A percentile compares a stretch with the other conserved stretches of the same genome.
Conservation (phyloP, 306 rosid genomes). For the Quercus engelmannii region DNA sequence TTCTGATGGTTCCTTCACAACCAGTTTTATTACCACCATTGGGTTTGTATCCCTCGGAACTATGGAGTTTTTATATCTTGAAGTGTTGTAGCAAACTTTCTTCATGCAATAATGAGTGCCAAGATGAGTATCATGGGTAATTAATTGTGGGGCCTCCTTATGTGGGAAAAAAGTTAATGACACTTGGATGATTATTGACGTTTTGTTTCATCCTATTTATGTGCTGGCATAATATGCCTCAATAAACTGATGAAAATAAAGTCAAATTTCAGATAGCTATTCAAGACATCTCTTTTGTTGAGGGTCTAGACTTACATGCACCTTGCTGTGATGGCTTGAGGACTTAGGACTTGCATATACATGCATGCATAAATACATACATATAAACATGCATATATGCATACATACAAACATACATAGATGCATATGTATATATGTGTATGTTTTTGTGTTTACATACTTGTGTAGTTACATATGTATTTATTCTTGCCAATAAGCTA, state of each 20-base stretch:
- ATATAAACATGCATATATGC: too few relatives aligned
- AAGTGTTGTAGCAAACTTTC: not conserved
- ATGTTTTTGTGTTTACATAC: not conserved
- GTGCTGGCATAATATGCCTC: not conserved
- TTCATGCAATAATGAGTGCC: not conserved
- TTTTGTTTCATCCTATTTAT: conserved; percentile 16
- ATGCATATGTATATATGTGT: not conserved
- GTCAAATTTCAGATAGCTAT: conserved; percentile 1
- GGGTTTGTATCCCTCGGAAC: conserved; percentile 57
- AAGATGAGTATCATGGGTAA: not conserved
- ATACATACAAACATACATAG: not conserved
- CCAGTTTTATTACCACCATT: conserved; percentile 75
- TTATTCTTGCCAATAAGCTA: not conserved
- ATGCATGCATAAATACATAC: not conserved
- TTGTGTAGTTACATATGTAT: not conserved
- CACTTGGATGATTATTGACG: not conserved
- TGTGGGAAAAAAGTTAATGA: not conserved
- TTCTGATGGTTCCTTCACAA: conserved; percentile 85
- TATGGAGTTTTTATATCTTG: not conserved
- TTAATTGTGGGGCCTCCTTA: not conserved
- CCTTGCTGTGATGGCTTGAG: not conserved
- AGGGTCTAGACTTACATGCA: not conserved
- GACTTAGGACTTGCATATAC: not conserved
- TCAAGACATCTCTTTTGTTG: not conserved
- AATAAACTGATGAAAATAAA: not conserved